Base-by-base conservation (phyloP, 148 eudicot species). In the Limonium bicolor region DNA sequence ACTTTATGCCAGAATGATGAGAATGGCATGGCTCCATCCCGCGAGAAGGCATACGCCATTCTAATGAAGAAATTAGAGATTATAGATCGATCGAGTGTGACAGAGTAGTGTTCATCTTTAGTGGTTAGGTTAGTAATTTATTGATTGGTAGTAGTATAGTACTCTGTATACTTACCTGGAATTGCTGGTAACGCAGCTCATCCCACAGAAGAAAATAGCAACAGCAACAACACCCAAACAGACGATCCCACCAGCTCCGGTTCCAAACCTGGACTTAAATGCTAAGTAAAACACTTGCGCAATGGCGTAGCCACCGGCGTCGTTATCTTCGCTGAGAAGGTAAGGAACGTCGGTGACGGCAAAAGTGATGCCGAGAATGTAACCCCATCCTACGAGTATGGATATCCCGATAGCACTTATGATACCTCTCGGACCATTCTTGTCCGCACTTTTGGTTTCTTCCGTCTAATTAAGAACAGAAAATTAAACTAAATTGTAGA, bases 11-110 rank as follows among this genome's bases (percentile, higher is more conserved):
- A 90, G 27, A 76, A 20, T 7, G 82, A 32, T 26, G 99, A 85
- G 34, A 75, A 73, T 30, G 95, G 99, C 95, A 90, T 81, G 13
- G 99, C 95, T n/a, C 99, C 99, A 60, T 90, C 99, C 70, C 99
- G 70, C 19, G 95, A 90, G 74, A 90, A 90, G 28, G 99, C 95
- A 62, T 80, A 90, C 29, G 70, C 93, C 99, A 90, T 90, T 76
- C 99, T 80, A 65, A 6, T 27, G 33, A 36, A 1, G 16, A 26
- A 41, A 7, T 9, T 7, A 16, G 0, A 7, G 25, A 5, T 2
- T 5, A n/a, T n/a, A n/a, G n/a, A n/a, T n/a, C n/a, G n/a, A n/a
- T n/a, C n/a, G n/a, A n/a, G n/a, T n/a, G n/a, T n/a, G n/a, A n/a
- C n/a, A n/a, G n/a, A n/a, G n/a, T n/a, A n/a, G n/a, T n/a, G n/a